Evolutionary conservation across 345 rosid species (phyloP).

Genomic region (Eucalyptus virginea): DNA sequence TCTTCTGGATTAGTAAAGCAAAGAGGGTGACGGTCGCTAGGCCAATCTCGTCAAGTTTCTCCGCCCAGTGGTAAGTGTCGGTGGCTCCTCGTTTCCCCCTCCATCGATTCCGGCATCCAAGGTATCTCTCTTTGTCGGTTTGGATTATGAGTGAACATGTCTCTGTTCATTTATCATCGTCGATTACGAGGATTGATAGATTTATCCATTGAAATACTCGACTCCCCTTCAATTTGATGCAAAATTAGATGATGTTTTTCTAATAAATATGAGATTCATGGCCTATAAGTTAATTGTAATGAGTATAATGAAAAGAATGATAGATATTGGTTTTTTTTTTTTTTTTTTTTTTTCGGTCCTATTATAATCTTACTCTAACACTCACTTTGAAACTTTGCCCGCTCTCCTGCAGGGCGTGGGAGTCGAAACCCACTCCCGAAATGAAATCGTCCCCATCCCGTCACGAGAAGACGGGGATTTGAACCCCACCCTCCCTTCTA

Average conservation of each 20-base stretch:
- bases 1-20: neutral
- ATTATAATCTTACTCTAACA: no score
- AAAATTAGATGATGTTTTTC: neutral
- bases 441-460: no score
- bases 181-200: neutral
- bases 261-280: neutral
- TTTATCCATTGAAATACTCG: neutral
- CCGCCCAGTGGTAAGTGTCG: neutral
- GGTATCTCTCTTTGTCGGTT: neutral
- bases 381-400: no score
- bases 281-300: neutral
- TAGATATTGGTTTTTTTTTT: neutral
- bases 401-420: no score
- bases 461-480: no score
- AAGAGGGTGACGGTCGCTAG: neutral
- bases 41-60: neutral
- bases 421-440: no score
- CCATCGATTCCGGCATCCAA: neutral
- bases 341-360: no score
- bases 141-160: neutral
- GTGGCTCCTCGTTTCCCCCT: neutral
- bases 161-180: neutral
- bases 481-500: no score
- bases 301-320: rapidly evolving
- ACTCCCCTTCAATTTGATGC: neutral